These are phyloP conservation scores for Pascua guehoae DNA, from an alignment of 1,284 basidiomycete species.

Conservation along the genomic window DNA sequence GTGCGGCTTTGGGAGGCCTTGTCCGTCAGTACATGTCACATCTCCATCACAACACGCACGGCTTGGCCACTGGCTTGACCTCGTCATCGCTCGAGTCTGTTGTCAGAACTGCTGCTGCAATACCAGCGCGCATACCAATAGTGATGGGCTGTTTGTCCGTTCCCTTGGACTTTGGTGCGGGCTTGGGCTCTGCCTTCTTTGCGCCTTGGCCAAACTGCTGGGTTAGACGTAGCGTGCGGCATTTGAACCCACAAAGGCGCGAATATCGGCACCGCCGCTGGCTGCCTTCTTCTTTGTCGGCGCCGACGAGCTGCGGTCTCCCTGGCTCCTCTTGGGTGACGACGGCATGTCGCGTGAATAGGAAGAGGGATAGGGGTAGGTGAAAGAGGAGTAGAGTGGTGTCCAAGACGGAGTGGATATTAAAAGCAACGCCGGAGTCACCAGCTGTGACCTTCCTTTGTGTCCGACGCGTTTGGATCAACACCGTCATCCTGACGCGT, in stretches of 20 bases:
- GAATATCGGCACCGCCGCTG: conserved; percentile 22
- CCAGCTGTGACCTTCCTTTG: too few relatives aligned
- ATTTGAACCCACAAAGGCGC: conserved; percentile 24
- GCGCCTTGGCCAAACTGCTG: conserved; percentile 22
- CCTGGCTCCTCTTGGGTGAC: conserved; percentile 18
- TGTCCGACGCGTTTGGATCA: not conserved
- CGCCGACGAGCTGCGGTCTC: conserved; percentile 3
- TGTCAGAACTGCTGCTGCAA: not conserved
- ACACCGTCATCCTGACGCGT: conserved; percentile 13
- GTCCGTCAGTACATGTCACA: too few relatives aligned
- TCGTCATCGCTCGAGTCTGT: conserved; percentile 44
- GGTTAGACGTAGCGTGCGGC: not conserved
- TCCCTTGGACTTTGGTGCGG: not conserved
- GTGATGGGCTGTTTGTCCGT: conserved; percentile 8
- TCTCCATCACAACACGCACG: too few relatives aligned
- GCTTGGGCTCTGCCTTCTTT: conserved; percentile 17
- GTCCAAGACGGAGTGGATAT: too few relatives aligned
- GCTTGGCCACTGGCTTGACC: conserved; percentile 16
- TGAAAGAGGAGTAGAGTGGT: not conserved
- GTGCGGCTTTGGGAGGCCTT: too few relatives aligned
- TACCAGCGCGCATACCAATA: conserved; percentile 2
- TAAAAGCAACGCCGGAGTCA: too few relatives aligned
- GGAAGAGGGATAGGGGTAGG: not conserved
- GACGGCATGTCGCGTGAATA: conserved; percentile 6
- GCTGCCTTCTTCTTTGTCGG: conserved; percentile 7